Evolutionary conservation across 495 filamentous ascomycete species (phyloP).

Genomic region (Podospora tetraspora): DNA sequence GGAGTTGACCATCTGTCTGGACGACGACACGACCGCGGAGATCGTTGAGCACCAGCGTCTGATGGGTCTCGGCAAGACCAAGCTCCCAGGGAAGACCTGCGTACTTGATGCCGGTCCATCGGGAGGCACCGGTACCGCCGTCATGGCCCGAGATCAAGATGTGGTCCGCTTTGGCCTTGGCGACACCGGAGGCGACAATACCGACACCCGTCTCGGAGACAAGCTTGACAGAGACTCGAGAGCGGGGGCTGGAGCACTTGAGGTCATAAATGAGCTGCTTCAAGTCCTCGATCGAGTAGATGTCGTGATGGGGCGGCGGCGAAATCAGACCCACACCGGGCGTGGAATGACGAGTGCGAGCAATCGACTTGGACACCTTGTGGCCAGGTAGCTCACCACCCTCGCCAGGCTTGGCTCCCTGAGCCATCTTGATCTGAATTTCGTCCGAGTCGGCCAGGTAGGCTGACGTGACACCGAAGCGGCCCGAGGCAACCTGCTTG

Average conservation of each 20-base stretch:
- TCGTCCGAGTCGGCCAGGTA: slow-evolving; percentile 99
- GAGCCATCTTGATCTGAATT: slow-evolving; percentile 99
- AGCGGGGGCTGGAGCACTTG: slow-evolving; percentile 93
- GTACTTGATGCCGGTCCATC: slow-evolving; percentile 99
- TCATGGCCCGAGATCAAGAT: slow-evolving; percentile 98
- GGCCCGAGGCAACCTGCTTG: slow-evolving; percentile 96
- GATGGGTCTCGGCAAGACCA: slow-evolving; percentile 96
- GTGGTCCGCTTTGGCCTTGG: slow-evolving; percentile 97
- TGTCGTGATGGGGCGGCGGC: slow-evolving; percentile 98
- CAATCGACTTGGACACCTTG: slow-evolving; percentile 96
- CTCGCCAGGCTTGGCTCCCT: slow-evolving; percentile 97
- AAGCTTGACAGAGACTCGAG: slow-evolving; percentile 96
- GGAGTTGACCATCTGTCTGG: slow-evolving; percentile 94
- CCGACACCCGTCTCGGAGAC: slow-evolving; percentile 98
- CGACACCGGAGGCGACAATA: slow-evolving; percentile 97
- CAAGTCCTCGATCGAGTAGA: slow-evolving; percentile 98
- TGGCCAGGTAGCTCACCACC: slow-evolving; percentile 97
- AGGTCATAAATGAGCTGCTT: slow-evolving; percentile 99
- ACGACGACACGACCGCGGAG: slow-evolving; percentile 94
- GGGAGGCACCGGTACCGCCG: slow-evolving; percentile 93
- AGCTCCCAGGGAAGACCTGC: slow-evolving; percentile 97
- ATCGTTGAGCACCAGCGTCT: slow-evolving; percentile 97
- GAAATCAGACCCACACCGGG: slow-evolving; percentile 97
- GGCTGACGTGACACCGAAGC: slow-evolving; percentile 96
- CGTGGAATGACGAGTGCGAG: slow-evolving; percentile 94